A percentile compares a stretch with the other conserved stretches of the same genome.
phyloP scores from a whole-genome alignment of 441 rosid species.

The Populus tomentosa region DNA sequence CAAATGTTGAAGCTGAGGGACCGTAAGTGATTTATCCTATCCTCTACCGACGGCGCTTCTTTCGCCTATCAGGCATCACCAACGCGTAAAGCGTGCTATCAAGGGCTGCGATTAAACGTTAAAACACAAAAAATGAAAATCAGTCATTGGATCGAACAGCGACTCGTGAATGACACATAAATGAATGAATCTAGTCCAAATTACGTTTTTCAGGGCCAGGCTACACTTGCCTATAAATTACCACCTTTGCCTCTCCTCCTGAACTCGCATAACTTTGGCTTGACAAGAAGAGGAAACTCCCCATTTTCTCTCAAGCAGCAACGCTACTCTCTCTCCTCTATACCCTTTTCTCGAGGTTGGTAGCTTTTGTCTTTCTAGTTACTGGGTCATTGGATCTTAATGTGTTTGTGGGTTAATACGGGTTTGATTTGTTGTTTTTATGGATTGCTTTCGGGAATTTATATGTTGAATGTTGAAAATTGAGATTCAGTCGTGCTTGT shows the following conservation, averaged over 20 bases:
- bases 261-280: not conserved
- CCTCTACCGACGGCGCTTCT: not conserved
- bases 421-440: not conserved
- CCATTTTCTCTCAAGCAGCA: not conserved
- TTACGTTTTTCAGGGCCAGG: not conserved
- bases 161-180: not conserved
- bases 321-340: not conserved
- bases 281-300: not conserved
- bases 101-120: not conserved
- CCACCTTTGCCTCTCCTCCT: not conserved
- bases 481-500: not conserved
- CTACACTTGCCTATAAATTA: not conserved
- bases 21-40: not conserved
- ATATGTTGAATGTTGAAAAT: not conserved
- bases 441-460: not conserved
- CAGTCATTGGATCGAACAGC: too few species aligned
- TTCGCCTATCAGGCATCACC: not conserved
- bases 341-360: not conserved
- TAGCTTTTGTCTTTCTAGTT: not conserved
- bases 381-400: not conserved
- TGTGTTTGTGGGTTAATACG: not conserved
- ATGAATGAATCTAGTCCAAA: slow-evolving; percentile 14
- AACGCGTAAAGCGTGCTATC: not conserved
- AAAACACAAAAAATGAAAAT: too few species aligned
- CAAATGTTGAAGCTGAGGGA: not conserved